Conservation (phyloP, 805 yeast species). For the Lipomyces chichibuensis region DNA sequence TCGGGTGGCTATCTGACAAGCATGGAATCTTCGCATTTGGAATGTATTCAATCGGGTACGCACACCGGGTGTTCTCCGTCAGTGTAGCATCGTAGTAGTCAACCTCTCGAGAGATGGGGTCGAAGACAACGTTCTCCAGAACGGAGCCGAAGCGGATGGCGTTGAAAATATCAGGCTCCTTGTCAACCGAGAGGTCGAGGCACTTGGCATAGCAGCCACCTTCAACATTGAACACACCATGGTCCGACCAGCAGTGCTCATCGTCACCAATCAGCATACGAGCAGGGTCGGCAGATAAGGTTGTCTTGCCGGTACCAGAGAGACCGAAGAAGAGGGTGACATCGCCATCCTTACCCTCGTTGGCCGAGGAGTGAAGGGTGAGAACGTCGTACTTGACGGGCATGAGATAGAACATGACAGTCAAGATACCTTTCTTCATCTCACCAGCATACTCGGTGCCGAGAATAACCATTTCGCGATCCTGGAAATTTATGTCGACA, state of each 20-base stretch:
- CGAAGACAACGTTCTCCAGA: conserved; percentile 89
- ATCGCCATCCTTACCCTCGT: conserved; percentile 81
- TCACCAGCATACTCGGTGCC: conserved; percentile 99
- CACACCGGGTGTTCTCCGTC: conserved; percentile 98
- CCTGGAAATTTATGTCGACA: conserved; percentile 94
- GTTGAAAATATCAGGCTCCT: conserved; percentile 96
- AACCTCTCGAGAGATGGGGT: conserved; percentile 74
- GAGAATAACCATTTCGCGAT: conserved; percentile 97
- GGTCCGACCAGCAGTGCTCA: conserved; percentile 99
- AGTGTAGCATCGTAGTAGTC: conserved; percentile 80
- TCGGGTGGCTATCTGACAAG: conserved; percentile 84
- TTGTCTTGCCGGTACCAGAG: conserved; percentile 98
- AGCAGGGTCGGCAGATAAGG: conserved; percentile 93
- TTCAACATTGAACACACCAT: conserved; percentile 98
- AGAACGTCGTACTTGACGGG: conserved; percentile 89
- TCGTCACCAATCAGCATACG: conserved; percentile 96
- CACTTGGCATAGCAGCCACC: conserved; percentile 99
- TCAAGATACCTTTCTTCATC: conserved; percentile 99
- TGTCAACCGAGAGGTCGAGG: conserved; percentile 82
- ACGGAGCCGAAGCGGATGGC: conserved; percentile 94
- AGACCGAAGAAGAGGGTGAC: conserved; percentile 95
- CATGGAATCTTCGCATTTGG: conserved; percentile 97
- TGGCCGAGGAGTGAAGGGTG: conserved; percentile 93
- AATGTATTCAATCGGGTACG: conserved; percentile 95
- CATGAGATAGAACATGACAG: conserved; percentile 98